Percentiles rank a stretch among this genome's conserved stretches.
Conservation (phyloP, 768 basidiomycete genomes). For the Stropharia rugosoannulata region DNA sequence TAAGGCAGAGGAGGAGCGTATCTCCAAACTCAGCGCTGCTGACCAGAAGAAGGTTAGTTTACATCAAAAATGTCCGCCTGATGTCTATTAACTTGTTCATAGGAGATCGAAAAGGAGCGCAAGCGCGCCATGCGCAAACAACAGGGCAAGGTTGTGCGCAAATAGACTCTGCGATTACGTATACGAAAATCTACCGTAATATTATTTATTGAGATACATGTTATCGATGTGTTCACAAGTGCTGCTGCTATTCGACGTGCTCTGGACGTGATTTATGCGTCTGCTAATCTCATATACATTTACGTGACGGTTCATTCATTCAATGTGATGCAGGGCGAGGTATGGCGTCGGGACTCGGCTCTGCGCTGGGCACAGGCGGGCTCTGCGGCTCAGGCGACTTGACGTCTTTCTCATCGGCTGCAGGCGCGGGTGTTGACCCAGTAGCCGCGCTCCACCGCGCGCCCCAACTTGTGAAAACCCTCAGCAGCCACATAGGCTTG, state of each 20-base stretch:
- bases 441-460: slow-evolving; percentile 52
- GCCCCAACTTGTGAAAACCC: slow-evolving; percentile 78
- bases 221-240: slow-evolving; percentile 12
- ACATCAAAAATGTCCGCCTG: not conserved
- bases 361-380: not conserved
- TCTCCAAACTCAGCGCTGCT: slow-evolving; percentile 70
- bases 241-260: slow-evolving; percentile 9
- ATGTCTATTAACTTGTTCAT: not conserved
- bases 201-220: slow-evolving; percentile 19
- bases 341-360: not conserved
- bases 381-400: not conserved
- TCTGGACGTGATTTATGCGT: not conserved
- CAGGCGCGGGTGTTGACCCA: not conserved
- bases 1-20: slow-evolving; percentile 69
- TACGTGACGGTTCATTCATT: not conserved
- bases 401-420: not conserved
- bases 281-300: not conserved
- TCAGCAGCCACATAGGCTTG: slow-evolving; percentile 75
- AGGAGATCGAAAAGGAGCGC: slow-evolving; percentile 69
- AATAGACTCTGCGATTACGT: slow-evolving; percentile 26
- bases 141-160: slow-evolving; percentile 62
- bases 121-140: slow-evolving; percentile 70
- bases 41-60: slow-evolving; percentile 79
- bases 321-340: slow-evolving; percentile 9
- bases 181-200: slow-evolving; percentile 12